A percentile compares a stretch with the other conserved stretches of the same genome.
Evolutionary conservation across 768 basidiomycete genomes (phyloP).

Genomic region (Suillus brevipes): DNA sequence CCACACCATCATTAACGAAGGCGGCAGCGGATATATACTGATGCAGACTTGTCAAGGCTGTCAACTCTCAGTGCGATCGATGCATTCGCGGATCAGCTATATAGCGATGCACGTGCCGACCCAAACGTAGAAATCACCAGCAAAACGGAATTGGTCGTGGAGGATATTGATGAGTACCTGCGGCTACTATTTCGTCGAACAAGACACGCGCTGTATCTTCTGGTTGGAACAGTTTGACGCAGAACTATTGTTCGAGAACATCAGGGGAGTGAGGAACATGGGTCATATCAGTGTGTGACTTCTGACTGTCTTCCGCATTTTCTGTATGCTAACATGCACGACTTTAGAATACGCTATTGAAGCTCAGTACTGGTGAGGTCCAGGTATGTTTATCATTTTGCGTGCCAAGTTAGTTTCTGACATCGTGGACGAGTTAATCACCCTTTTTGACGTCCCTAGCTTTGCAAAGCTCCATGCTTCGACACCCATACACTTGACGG

Average conservation of each 20-base stretch:
- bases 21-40: constrained; percentile 46
- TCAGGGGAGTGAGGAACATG: constrained; percentile 38
- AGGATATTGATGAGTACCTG: constrained; percentile 20
- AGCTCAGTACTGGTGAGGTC: constrained; percentile 22
- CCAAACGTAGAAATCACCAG: constrained; percentile 28
- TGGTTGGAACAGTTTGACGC: constrained; percentile 45
- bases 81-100: constrained; percentile 19
- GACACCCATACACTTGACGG: constrained; percentile 50
- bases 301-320: background rate
- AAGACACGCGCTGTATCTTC: constrained; percentile 42
- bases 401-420: background rate
- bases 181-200: constrained; percentile 49
- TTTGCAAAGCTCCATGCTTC: constrained; percentile 64
- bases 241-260: constrained; percentile 31
- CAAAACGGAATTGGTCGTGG: constrained; percentile 37
- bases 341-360: constrained; percentile 22
- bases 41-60: constrained; percentile 44
- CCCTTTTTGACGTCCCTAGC: constrained; percentile 63
- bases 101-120: constrained; percentile 18
- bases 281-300: constrained; percentile 41
- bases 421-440: constrained; percentile 55
- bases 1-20: background rate
- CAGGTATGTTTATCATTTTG: constrained; percentile 1
- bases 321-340: background rate
- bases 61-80: constrained; percentile 30